Evolutionary conservation across 2,329 filamentous ascomycete genomes (phyloP), one percentile per base, ranked within the genome.

Genomic region (Epichloe scottii): DNA sequence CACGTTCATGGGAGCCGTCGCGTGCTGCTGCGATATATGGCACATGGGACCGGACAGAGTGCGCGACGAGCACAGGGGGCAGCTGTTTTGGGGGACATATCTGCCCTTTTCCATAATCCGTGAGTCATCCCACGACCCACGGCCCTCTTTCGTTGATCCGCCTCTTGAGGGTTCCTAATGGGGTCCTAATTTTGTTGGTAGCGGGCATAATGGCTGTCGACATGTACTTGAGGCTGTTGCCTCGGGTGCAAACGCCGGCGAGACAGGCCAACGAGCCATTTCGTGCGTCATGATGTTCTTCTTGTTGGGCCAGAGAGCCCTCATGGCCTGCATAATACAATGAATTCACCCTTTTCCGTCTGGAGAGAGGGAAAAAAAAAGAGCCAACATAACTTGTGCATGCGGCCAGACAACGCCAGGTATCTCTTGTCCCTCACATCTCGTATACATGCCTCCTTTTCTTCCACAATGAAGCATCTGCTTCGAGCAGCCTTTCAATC

Each of bases 161-260:
- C 4, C 6, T 19, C 12, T 41, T 15, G 3, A 2, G 6, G 26
- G 6, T 30, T 30, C 10, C 26, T 30, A 3, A 30, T 19, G n/a
- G n/a, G n/a, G n/a, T n/a, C n/a, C n/a, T n/a, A n/a, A n/a, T n/a
- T n/a, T 23, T 8, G 17, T 4, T 5, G 3, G 4, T 12, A 81
- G 78, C 78, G 14, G 55, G 68, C 0, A 12, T 78, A 1, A 67
- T 81, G 62, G 74, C 71, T 10, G 56, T 70, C 21, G 78, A 81
- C 56, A 81, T 81, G 78, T 77, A 72, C 47, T 47, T 60, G 37
- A 69, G 78, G n/a, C 63, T 81, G 1, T 59, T 77, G 8, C 63
- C 57, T 6, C 71, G 77, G 8, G 62, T 75, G 14, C 62, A 34
- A 19, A 10, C 44, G 38, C 11, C 46, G 6, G 34, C 46, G 23